These are phyloP conservation scores for Helotiales sp. DNA, from an alignment of 2,329 filamentous ascomycete genomes.

Conservation along the genomic window DNA sequence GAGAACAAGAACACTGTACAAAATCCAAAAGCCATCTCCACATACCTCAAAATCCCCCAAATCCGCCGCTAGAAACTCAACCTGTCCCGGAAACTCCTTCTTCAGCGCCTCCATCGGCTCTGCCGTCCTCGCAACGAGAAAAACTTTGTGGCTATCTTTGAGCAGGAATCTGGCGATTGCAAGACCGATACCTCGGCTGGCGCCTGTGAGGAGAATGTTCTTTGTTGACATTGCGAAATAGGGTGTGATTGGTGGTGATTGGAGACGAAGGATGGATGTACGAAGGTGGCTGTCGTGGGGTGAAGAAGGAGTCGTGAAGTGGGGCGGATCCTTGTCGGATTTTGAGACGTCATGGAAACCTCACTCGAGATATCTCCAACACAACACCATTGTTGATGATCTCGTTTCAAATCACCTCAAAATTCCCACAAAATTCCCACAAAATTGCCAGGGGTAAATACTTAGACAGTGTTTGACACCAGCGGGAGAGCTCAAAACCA, in stretches of 20 bases:
- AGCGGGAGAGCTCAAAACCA: too few species aligned
- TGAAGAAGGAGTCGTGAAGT: not conserved
- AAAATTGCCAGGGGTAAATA: too few species aligned
- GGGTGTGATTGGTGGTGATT: not conserved
- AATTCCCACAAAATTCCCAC: too few species aligned
- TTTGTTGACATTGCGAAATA: constrained; percentile 47
- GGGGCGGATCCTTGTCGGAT: not conserved
- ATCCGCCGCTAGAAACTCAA: constrained; percentile 62
- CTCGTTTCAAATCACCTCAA: not conserved
- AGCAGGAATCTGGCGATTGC: constrained; percentile 60
- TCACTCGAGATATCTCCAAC: not conserved
- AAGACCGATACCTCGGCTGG: constrained; percentile 66
- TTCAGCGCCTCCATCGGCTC: constrained; percentile 57
- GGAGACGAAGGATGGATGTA: not conserved
- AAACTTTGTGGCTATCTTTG: constrained; percentile 59
- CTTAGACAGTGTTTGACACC: too few species aligned
- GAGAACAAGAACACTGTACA: not conserved
- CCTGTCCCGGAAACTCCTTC: constrained; percentile 55
- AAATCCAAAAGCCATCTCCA: not conserved
- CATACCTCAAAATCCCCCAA: constrained; percentile 57
- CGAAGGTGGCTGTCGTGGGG: not conserved
- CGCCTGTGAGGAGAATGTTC: constrained; percentile 72
- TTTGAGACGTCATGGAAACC: not conserved
- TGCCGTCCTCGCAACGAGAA: constrained; percentile 61
- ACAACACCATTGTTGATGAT: not conserved